Base-by-base conservation (phyloP, 371 early-diverging fungal genomes). In the Mucor plumbeus region DNA sequence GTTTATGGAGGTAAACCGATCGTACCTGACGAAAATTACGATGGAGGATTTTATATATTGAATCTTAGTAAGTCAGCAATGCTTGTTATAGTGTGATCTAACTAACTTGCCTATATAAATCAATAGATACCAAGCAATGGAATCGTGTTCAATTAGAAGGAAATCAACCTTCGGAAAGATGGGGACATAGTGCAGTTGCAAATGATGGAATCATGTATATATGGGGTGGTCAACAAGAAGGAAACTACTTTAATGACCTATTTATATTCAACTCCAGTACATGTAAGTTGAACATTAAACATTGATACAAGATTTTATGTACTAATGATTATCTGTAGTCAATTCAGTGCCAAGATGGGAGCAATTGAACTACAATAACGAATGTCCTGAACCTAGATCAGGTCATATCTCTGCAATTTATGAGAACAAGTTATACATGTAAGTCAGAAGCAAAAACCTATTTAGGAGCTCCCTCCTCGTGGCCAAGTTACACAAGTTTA, bases 221-320 rank as follows among this genome's bases (percentile, higher is more conserved):
- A 57, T 88, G 87, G 77, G 92, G 93, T 63, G 93, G 93, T 4
- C 88, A 88, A 21, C 74, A 79, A n/a, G 85, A 87, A 33, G 87
- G 90, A 19, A 79, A 84, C 56, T 91, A 87, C 59, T 75, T 91
- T 59, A 86, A 88, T 66, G 93, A 93, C 68, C 75, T 93, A 33
- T 74, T 85, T 11, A 79, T 87, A 31, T 91, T 92, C 60, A 90
- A 93, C 56, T 79, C 88, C 54, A 87, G 80, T 48, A 75, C 86
- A 59, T 71, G 88, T 88, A 83, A 64, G 35, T 21, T 11, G 17
- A 19, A 9, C 1, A 19, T 8, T 4, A 6, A 15, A 43, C 5
- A 0, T 6, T n/a, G 43, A 43, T 5, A n/a, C 43, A 5, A 43
- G n/a, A n/a, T 26, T 4, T 7, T 17, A n/a, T 3, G 17, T 17